Evolutionary conservation across 192 early-diverging fungal species (phyloP).

Genomic region (Hyaloraphidium curvatum): DNA sequence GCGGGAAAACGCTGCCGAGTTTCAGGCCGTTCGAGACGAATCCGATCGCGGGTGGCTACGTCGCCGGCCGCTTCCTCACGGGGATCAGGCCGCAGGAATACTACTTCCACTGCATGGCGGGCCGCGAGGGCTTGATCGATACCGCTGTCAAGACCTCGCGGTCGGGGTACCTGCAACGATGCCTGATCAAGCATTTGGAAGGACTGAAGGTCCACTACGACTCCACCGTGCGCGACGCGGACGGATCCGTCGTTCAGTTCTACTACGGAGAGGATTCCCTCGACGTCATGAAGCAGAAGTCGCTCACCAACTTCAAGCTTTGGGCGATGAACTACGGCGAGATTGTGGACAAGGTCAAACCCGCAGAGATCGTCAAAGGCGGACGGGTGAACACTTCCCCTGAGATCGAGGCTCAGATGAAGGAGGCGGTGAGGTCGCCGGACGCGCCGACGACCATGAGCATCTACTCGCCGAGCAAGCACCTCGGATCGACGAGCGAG

Average conservation of each 20-base stretch:
- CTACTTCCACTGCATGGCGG: constrained; percentile 94
- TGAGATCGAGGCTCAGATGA: constrained; percentile 50
- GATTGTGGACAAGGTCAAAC: constrained; percentile 61
- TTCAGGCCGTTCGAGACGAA: constrained; percentile 79
- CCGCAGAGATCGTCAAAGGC: constrained; percentile 32
- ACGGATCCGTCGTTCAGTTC: constrained; percentile 94
- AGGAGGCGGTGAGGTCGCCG: constrained; percentile 54
- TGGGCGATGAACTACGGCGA: constrained; percentile 76
- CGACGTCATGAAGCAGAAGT: constrained; percentile 86
- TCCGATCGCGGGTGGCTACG: constrained; percentile 87
- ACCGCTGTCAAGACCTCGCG: constrained; percentile 99
- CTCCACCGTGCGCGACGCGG: constrained; percentile 84
- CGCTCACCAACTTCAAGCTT: constrained; percentile 79
- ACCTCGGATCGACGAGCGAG: constrained; percentile 81
- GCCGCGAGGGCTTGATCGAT: constrained; percentile 99
- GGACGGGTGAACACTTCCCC: constrained; percentile 33
- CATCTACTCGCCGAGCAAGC: constrained; percentile 54
- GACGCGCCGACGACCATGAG: constrained; percentile 43
- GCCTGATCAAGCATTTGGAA: constrained; percentile 97
- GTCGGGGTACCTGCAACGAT: constrained; percentile 96
- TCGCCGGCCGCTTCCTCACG: constrained; percentile 93
- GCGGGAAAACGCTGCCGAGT: constrained; percentile 86
- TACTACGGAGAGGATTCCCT: constrained; percentile 96
- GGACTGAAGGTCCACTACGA: constrained; percentile 89
- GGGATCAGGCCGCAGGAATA: constrained; percentile 88